Evolutionary conservation across 2,329 filamentous ascomycete species (phyloP).

Genomic region (Rhinocladiella similis): DNA sequence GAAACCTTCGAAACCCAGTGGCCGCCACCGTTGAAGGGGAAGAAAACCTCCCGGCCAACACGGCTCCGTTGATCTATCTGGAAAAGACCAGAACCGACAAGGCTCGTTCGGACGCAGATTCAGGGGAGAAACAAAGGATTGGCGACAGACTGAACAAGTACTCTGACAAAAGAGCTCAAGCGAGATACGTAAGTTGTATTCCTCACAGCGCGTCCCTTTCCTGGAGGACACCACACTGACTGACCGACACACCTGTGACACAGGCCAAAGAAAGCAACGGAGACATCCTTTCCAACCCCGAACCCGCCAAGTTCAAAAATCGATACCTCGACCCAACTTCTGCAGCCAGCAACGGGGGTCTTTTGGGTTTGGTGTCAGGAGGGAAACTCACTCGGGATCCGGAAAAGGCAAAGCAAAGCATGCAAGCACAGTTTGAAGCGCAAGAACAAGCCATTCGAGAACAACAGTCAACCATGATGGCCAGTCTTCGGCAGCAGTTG

Average conservation of each 20-base stretch:
- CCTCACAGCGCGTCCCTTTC: background rate
- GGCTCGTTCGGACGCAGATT: slow-evolving; percentile 18
- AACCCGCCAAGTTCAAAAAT: slow-evolving; percentile 42
- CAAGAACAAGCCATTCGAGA: slow-evolving; percentile 6
- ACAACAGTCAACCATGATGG: slow-evolving; percentile 10
- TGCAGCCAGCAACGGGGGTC: slow-evolving; percentile 49
- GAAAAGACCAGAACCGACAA: slow-evolving; percentile 9
- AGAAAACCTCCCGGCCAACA: slow-evolving; percentile 6
- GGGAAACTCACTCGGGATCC: slow-evolving; percentile 32
- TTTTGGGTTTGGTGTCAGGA: slow-evolving; percentile 49
- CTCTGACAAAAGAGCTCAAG: slow-evolving; percentile 50
- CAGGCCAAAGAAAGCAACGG: slow-evolving; percentile 41
- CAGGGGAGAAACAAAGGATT: slow-evolving; percentile 31
- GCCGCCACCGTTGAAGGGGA: slow-evolving; percentile 11
- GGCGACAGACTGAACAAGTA: slow-evolving; percentile 42
- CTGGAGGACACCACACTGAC: background rate
- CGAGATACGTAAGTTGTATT: slow-evolving; percentile 33
- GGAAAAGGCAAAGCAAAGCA: slow-evolving; percentile 8
- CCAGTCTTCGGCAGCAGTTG: slow-evolving; percentile 8
- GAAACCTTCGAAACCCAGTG: slow-evolving; percentile 11
- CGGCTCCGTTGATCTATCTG: slow-evolving; percentile 8
- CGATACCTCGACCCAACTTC: slow-evolving; percentile 54
- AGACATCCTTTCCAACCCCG: slow-evolving; percentile 35
- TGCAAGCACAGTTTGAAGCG: slow-evolving; percentile 4
- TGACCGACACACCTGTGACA: slow-evolving; percentile 30